A percentile compares a stretch with the other conserved stretches of the same genome.
These are phyloP conservation scores for Senna siamea DNA, from an alignment of 306 rosid species.

Conservation along the genomic window DNA sequence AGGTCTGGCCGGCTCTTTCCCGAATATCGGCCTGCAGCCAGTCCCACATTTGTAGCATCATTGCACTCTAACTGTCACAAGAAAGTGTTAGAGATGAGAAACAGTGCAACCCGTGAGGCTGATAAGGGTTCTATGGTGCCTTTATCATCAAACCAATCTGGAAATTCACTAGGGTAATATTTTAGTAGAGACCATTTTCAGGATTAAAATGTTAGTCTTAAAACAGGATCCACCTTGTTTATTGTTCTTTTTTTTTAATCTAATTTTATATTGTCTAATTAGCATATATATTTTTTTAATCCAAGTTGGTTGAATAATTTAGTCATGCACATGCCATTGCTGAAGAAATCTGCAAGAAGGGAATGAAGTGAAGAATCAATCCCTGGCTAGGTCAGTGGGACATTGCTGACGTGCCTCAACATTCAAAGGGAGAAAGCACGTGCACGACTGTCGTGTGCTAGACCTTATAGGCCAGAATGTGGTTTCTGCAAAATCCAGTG, in stretches of 20 bases:
- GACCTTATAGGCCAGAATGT: not conserved
- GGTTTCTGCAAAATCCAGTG: too few relatives aligned
- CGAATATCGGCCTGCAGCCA: constrained; percentile 46
- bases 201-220: constrained; percentile 43
- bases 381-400: not conserved
- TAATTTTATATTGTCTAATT: constrained; percentile 32
- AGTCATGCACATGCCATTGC: not conserved
- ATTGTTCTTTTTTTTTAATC: constrained; percentile 18
- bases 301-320: constrained; percentile 42
- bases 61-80: constrained; percentile 47
- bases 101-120: constrained; percentile 12
- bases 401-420: too few relatives aligned
- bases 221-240: constrained; percentile 45
- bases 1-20: constrained; percentile 46
- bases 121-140: constrained; percentile 31
- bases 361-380: constrained; percentile 5
- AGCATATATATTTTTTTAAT: constrained; percentile 29
- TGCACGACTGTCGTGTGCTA: not conserved
- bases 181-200: constrained; percentile 37
- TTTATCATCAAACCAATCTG: constrained; percentile 31
- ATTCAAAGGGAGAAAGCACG: not conserved
- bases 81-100: constrained; percentile 38
- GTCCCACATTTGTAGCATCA: constrained; percentile 42
- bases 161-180: constrained; percentile 41
- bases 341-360: not conserved